phyloP scores from a whole-genome alignment of 2,329 filamentous ascomycete genomes.

The Sporothrix brunneoviolacea region DNA sequence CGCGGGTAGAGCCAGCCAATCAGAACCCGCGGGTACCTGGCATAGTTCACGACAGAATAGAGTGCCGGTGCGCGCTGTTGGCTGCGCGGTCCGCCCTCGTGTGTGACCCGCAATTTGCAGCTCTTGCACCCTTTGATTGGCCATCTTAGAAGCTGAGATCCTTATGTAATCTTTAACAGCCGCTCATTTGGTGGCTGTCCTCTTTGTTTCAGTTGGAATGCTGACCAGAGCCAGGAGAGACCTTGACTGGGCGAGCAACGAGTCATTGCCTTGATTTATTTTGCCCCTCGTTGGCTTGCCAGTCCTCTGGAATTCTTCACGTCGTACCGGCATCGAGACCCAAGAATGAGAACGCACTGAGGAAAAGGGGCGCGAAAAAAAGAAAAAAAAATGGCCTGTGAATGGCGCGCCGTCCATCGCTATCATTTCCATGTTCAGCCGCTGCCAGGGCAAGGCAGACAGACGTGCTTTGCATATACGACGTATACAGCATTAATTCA shows the following conservation, averaged over 20 bases:
- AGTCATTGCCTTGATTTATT: background rate
- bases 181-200: no score
- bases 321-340: background rate
- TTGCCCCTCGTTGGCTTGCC: background rate
- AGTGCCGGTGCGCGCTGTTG: background rate
- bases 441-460: no score
- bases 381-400: no score
- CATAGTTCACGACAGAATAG: conserved; percentile 2
- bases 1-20: conserved; percentile 8
- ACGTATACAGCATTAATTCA: no score
- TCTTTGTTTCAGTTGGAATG: background rate
- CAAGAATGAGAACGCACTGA: no score
- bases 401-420: no score
- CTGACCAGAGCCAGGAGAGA: background rate
- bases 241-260: background rate
- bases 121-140: background rate
- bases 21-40: conserved; percentile 4
- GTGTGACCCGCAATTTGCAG: conserved; percentile 1
- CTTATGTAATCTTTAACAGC: conserved; percentile 3
- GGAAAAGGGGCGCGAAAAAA: background rate
- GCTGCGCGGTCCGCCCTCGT: background rate
- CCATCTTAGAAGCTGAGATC: background rate
- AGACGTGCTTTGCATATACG: no score
- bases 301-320: background rate
- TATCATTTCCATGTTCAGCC: no score